phyloP scores from a whole-genome alignment of 495 filamentous ascomycete species.

The Penicillium atrosanguineum region DNA sequence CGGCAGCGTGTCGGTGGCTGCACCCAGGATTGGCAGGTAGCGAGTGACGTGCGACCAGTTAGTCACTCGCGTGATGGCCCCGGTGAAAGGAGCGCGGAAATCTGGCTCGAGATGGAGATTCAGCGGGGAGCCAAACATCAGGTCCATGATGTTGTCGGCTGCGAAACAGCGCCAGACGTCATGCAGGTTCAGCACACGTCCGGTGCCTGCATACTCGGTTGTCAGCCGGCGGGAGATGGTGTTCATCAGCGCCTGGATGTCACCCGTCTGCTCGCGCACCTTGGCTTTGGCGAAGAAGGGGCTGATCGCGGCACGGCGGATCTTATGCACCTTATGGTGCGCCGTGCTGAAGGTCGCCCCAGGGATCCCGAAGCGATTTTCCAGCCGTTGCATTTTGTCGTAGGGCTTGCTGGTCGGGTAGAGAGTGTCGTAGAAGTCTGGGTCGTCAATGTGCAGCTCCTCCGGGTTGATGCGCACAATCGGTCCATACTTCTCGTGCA shows the following conservation, averaged over 20 bases:
- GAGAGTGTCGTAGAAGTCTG: not conserved
- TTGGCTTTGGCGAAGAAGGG: constrained; percentile 28
- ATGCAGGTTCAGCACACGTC: no score
- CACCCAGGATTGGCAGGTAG: no score
- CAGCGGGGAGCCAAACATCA: no score
- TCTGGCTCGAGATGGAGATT: no score
- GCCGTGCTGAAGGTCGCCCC: constrained; percentile 8
- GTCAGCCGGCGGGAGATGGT: not conserved
- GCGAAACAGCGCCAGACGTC: no score
- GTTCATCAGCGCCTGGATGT: constrained; percentile 1
- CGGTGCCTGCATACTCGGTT: not conserved
- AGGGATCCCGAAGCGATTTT: not conserved
- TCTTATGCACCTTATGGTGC: constrained; percentile 30
- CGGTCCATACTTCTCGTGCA: no score
- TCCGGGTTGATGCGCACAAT: not conserved
- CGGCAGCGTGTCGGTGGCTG: no score
- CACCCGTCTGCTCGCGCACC: constrained; percentile 11
- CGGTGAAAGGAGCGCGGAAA: no score
- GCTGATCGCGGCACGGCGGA: constrained; percentile 29
- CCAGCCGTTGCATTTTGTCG: not conserved
- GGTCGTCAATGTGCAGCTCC: not conserved
- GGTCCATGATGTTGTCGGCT: no score
- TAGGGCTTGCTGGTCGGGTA: not conserved
- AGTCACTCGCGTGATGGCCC: no score
- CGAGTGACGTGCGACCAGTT: no score